phyloP scores from a whole-genome alignment of 208 protist genomes.

The Naegleria lovaniensis region DNA sequence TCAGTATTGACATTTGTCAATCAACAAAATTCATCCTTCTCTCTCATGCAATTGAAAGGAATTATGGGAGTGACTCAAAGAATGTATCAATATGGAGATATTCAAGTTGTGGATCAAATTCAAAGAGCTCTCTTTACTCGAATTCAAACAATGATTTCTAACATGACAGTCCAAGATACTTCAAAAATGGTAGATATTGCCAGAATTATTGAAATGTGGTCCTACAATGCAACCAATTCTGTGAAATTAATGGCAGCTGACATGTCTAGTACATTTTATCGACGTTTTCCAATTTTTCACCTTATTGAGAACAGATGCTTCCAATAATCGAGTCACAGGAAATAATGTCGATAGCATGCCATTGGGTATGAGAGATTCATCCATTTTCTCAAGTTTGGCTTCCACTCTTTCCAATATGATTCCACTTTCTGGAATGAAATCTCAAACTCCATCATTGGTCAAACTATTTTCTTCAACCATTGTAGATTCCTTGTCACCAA shows the following conservation, averaged over 20 bases:
- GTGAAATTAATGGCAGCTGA: not conserved
- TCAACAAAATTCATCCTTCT: not conserved
- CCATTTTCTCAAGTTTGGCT: not conserved
- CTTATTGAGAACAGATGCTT: not conserved
- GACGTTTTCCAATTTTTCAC: not conserved
- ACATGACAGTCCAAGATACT: not conserved
- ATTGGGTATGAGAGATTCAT: not conserved
- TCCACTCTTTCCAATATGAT: not conserved
- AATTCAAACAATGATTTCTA: not conserved
- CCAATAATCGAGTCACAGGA: not conserved
- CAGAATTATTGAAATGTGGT: not conserved
- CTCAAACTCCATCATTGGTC: not conserved
- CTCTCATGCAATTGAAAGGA: not conserved
- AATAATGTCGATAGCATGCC: not conserved
- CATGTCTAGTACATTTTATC: not conserved
- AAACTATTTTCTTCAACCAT: not conserved
- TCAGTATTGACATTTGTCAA: not conserved
- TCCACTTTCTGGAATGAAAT: not conserved
- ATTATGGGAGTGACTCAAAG: not conserved
- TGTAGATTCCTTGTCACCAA: not conserved
- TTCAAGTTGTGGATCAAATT: not conserved
- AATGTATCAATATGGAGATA: not conserved
- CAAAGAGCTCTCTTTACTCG: not conserved
- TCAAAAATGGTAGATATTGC: not conserved
- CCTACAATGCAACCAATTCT: not conserved